Conservation (phyloP, 1,284 basidiomycete species). For the Filobasidium uniguttulatum region DNA sequence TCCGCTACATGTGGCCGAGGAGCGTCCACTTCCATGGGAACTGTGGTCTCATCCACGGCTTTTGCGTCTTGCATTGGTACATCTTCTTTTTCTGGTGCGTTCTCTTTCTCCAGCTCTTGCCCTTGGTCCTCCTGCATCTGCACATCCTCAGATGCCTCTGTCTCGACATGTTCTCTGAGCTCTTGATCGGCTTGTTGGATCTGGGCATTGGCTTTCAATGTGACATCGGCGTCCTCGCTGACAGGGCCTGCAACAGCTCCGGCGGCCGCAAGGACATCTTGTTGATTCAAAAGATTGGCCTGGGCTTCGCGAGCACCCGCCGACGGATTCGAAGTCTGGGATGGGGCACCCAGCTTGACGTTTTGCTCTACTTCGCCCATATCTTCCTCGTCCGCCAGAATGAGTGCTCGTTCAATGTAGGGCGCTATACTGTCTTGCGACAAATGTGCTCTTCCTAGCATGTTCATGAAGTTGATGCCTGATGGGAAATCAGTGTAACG, state of each 20-base stretch:
- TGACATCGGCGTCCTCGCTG: not conserved
- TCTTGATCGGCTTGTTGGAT: constrained; percentile 7
- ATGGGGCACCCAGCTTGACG: not conserved
- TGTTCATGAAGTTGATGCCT: constrained; percentile 50
- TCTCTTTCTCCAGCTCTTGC: not conserved
- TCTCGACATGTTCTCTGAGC: not conserved
- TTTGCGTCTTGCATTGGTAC: not conserved
- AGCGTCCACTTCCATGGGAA: too few relatives aligned
- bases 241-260: constrained; percentile 7
- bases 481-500: constrained; percentile 51
- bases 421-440: constrained; percentile 8
- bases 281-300: not conserved
- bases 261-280: not conserved
- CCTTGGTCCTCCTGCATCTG: not conserved
- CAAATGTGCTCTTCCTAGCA: constrained; percentile 47
- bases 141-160: constrained; percentile 7
- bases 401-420: constrained; percentile 21
- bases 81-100: not conserved
- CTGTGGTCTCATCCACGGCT: not conserved
- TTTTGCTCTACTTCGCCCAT: constrained; percentile 24
- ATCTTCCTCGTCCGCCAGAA: constrained; percentile 21
- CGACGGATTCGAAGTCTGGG: not conserved
- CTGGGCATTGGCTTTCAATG: not conserved
- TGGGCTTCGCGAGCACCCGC: constrained; percentile 4
- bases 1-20: too few relatives aligned